These are phyloP conservation scores for Tanacetum coccineum DNA, from an alignment of 129 eudicot species.

Conservation along the genomic window DNA sequence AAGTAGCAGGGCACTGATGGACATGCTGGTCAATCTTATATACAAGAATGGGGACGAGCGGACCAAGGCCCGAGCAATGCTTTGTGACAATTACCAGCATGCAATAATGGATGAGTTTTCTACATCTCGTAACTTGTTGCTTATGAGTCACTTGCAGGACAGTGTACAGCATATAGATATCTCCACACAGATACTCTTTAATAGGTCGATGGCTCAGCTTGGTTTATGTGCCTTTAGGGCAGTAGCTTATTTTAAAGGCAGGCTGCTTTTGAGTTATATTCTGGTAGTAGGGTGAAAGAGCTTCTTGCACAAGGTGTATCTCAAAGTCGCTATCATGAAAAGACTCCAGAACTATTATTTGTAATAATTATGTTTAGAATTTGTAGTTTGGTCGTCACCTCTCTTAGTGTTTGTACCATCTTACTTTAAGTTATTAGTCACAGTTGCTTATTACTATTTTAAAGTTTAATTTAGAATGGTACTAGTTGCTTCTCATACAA, in stretches of 20 bases:
- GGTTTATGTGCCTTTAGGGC: constrained; percentile 93
- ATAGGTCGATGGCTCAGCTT: constrained; percentile 94
- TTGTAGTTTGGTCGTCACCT: background rate
- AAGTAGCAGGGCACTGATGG: no score
- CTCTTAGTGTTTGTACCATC: background rate
- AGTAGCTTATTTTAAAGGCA: constrained; percentile 82
- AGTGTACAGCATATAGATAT: constrained; percentile 88
- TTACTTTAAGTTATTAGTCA: background rate
- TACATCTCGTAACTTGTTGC: constrained; percentile 72
- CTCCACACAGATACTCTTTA: constrained; percentile 81
- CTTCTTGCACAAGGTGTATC: constrained; percentile 92
- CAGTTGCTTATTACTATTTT: background rate
- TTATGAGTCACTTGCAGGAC: constrained; percentile 97
- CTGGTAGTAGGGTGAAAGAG: constrained; percentile 98
- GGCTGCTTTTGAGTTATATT: constrained; percentile 78
- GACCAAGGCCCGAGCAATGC: no score
- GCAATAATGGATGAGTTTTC: no score
- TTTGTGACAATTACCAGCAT: no score
- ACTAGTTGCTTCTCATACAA: no score
- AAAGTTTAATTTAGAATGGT: no score
- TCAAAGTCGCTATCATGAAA: constrained; percentile 91
- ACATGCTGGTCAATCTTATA: no score
- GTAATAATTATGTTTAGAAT: background rate
- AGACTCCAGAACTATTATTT: constrained; percentile 63
- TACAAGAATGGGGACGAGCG: no score